A percentile compares a stretch with the other conserved stretches of the same genome.
Evolutionary conservation across 345 rosid genomes (phyloP).

Genomic region (Zanthoxylum bungeanum): DNA sequence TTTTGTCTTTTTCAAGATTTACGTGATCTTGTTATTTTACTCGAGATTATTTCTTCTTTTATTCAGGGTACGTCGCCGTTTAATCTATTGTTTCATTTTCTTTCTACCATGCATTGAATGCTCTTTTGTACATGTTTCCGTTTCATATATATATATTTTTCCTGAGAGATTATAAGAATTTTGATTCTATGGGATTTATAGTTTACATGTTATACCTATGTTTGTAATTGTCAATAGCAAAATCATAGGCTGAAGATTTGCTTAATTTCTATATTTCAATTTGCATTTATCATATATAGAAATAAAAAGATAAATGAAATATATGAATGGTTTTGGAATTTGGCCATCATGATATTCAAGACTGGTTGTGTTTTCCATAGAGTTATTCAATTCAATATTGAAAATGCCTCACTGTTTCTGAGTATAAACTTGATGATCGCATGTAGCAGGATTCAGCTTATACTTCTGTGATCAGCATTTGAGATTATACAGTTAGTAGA

Average conservation of each 20-base stretch:
- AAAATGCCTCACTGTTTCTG: too few species aligned
- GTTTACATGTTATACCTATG: neutral
- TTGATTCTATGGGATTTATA: neutral
- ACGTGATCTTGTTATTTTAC: neutral
- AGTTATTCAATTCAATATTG: constrained; percentile 10
- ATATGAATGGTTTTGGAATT: too few species aligned
- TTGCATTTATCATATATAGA: neutral
- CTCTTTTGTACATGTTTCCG: too few species aligned
- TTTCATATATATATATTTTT: too few species aligned
- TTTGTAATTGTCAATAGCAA: neutral
- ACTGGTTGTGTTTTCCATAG: constrained; percentile 7
- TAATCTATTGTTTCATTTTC: neutral
- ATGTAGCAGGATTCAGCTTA: constrained; percentile 21
- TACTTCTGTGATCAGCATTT: constrained; percentile 11
- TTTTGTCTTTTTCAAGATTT: neutral
- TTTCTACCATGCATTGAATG: neutral
- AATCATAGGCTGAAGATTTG: too few species aligned
- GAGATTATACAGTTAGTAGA: constrained; percentile 16
- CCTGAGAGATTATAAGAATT: neutral
- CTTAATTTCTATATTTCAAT: neutral
- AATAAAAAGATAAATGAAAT: neutral
- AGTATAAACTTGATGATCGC: constrained; percentile 27
- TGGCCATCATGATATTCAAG: neutral
- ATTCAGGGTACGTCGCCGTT: neutral
- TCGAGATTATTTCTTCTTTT: neutral